These are phyloP conservation scores for Phaeoacremonium minimum DNA, from an alignment of 2,329 filamentous ascomycete species.

Conservation along the genomic window DNA sequence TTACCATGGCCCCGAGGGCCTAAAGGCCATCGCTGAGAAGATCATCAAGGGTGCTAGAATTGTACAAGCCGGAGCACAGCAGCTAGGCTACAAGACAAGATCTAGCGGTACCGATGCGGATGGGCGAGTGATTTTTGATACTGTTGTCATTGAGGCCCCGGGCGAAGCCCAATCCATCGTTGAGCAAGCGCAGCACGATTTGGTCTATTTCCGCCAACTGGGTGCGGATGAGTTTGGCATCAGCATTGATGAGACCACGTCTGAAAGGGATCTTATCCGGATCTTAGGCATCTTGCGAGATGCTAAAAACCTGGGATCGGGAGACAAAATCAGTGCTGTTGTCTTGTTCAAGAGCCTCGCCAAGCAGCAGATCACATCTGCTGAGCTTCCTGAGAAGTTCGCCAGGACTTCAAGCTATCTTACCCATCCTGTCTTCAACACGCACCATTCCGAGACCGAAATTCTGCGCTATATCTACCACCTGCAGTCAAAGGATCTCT, in stretches of 20 bases:
- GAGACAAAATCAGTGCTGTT: slow-evolving; percentile 8
- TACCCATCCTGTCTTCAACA: slow-evolving; percentile 91
- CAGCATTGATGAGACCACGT: slow-evolving; percentile 65
- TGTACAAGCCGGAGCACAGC: slow-evolving; percentile 59
- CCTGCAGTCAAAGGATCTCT: slow-evolving; percentile 89
- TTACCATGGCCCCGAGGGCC: slow-evolving; percentile 82
- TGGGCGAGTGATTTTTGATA: slow-evolving; percentile 69
- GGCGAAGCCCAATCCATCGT: slow-evolving; percentile 47
- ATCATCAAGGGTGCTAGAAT: slow-evolving; percentile 68
- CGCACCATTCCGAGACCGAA: slow-evolving; percentile 91
- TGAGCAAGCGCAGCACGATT: slow-evolving; percentile 42
- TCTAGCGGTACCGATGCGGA: too few relatives aligned
- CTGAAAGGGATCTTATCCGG: slow-evolving; percentile 17
- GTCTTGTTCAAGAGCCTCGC: slow-evolving; percentile 35
- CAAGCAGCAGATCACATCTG: slow-evolving; percentile 20
- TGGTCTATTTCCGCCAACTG: slow-evolving; percentile 60
- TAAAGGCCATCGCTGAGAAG: slow-evolving; percentile 78
- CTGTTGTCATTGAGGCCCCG: slow-evolving; percentile 61
- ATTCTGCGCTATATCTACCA: slow-evolving; percentile 91
- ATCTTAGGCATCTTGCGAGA: slow-evolving; percentile 11
- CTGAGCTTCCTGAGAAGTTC: slow-evolving; percentile 50
- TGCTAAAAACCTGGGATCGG: not conserved
- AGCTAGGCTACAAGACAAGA: slow-evolving; percentile 62
- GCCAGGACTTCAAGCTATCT: slow-evolving; percentile 72
- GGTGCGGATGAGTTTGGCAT: slow-evolving; percentile 61